Evolutionary conservation across 352 stramenopile species (phyloP), one percentile per base, ranked within the genome.

Genomic region (Phytophthora litchii): DNA sequence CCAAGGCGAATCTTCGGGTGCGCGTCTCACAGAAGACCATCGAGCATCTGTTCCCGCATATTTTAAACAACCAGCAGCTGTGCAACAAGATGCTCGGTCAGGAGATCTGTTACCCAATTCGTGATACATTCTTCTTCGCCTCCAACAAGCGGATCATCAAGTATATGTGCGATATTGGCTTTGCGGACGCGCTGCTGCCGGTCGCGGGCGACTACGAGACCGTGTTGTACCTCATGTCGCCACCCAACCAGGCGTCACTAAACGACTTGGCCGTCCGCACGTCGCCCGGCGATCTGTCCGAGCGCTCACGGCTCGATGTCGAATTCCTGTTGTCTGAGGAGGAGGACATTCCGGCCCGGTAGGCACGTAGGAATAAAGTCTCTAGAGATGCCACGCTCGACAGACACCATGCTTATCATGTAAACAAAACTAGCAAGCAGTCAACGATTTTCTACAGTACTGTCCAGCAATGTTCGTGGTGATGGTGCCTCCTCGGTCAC

Each of bases 121-220:
- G 62, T 19, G 67, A 80, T 56, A 78, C 67, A 20, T 83, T 80
- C 55, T 78, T 68, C 56, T 83, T 80, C 55, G 65, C 67, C 10
- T 63, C 66, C 8, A 72, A 75, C 9, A 58, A 64, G 12, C 58
- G 64, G 23, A 55, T 83, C 29, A 66, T 78, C 54, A 78, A 80
- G 57, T 83, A 78, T 47, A 58, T 61, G 41, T 78, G 70, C 40
- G 67, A 80, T 36, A 54, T 83, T 35, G 67, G 73, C 58, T 78
- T 78, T 31, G 63, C 72, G 9, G 42, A 46, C 34, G 67, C 60
- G 42, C 64, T 83, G 52, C 55, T 76, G 25, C 53, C 55, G 13
- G 44, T 80, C 1, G 54, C 62, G 10, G 70, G 64, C 7, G 54
- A 80, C 56, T 67, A 70, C 59, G 54, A 65, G 35, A 74, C 70